These are phyloP conservation scores for Melampsora larici-populina DNA, from an alignment of 1,284 basidiomycete species.

Conservation along the genomic window DNA sequence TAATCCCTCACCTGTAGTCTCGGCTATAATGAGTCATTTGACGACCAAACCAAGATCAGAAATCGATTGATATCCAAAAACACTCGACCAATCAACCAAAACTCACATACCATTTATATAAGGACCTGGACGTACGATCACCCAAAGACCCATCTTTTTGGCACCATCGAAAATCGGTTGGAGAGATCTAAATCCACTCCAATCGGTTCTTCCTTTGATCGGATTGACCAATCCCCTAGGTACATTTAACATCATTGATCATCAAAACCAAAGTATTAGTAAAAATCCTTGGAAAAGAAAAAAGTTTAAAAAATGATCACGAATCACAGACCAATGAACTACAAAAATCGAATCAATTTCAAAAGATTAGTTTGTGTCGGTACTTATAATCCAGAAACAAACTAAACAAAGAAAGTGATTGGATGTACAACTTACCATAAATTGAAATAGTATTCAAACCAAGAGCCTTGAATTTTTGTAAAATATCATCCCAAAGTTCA, in stretches of 20 bases:
- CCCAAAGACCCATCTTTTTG: constrained; percentile 29
- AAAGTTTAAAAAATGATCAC: background rate
- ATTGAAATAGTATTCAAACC: constrained; percentile 62
- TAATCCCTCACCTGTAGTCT: constrained; percentile 26
- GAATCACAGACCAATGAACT: background rate
- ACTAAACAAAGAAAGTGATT: background rate
- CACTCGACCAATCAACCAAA: background rate
- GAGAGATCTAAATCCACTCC: constrained; percentile 35
- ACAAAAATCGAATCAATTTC: background rate
- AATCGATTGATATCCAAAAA: background rate
- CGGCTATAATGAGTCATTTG: constrained; percentile 1
- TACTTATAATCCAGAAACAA: background rate
- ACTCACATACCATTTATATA: constrained; percentile 32
- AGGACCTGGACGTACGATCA: constrained; percentile 37
- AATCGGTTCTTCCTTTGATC: constrained; percentile 30
- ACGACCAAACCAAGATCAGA: background rate
- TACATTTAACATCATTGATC: constrained; percentile 2
- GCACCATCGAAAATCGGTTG: constrained; percentile 40
- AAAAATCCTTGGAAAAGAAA: background rate
- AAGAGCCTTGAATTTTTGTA: constrained; percentile 74
- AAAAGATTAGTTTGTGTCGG: background rate
- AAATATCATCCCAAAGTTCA: constrained; percentile 72
- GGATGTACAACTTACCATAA: constrained; percentile 14
- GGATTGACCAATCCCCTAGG: constrained; percentile 41
- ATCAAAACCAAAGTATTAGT: background rate